phyloP scores from a whole-genome alignment of 2,329 filamentous ascomycete species.

The Mycosphaerelloides madeirae region DNA sequence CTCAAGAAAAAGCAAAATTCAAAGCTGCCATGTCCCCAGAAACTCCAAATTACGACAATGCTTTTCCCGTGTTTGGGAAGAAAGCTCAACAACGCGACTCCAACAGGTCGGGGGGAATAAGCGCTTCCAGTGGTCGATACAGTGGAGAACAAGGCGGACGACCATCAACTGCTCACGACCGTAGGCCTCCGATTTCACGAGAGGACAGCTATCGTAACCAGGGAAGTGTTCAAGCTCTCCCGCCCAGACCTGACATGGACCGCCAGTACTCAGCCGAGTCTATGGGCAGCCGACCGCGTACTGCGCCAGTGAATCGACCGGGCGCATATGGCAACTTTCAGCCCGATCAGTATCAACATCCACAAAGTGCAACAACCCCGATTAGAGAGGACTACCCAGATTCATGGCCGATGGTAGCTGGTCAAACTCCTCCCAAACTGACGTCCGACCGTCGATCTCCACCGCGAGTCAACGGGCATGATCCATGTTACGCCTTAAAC shows the following conservation, averaged over 20 bases:
- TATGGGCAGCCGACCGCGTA: constrained; percentile 4
- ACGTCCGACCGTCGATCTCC: constrained; percentile 6
- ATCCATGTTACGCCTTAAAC: constrained; percentile 2
- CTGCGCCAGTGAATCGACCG: too few species aligned
- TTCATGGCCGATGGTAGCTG: constrained; percentile 21
- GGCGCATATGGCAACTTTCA: constrained; percentile 4
- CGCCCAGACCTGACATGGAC: constrained; percentile 9
- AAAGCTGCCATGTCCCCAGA: constrained; percentile 27
- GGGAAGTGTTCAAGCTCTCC: constrained; percentile 3
- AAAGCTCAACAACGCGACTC: constrained; percentile 22
- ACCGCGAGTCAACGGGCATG: constrained; percentile 8
- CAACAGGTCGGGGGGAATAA: constrained; percentile 11
- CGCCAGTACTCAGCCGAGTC: constrained; percentile 6
- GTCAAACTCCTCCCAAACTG: constrained; percentile 11
- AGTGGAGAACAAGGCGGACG: constrained; percentile 19
- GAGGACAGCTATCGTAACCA: constrained; percentile 12
- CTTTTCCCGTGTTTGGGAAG: constrained; percentile 44
- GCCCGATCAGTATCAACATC: constrained; percentile 2
- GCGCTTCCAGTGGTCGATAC: constrained; percentile 17
- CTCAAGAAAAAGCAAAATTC: constrained; percentile 28
- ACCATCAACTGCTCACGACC: constrained; percentile 7
- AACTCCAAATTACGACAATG: constrained; percentile 39
- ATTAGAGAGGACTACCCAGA: constrained; percentile 18
- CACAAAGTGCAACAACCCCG: constrained; percentile 2
- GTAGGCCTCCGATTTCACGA: constrained; percentile 8